Percentiles rank a stretch among this genome's conserved stretches.
Evolutionary conservation across 345 rosid genomes (phyloP).

Genomic region (Populus alba): DNA sequence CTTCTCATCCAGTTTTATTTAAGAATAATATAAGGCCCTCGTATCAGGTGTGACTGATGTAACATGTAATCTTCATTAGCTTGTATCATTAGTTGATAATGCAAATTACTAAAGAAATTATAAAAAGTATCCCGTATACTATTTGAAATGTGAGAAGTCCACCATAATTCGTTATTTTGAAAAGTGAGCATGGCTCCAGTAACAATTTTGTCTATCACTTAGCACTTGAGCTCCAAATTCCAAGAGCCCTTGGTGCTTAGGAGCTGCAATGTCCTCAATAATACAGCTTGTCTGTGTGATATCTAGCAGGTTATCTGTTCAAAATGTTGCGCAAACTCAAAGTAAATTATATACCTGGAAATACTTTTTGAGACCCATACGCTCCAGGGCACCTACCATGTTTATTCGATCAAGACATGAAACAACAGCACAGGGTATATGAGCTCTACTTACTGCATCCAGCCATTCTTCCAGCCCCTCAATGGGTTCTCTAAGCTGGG

Average conservation of each 20-base stretch:
- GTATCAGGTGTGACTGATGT: background rate
- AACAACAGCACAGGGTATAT: slow-evolving; percentile 93
- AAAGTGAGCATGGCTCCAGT: too few relatives aligned
- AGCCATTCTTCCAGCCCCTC: slow-evolving; percentile 88
- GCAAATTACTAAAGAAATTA: too few relatives aligned
- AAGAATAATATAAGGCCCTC: background rate
- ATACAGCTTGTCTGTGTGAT: too few relatives aligned
- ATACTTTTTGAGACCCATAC: slow-evolving; percentile 73
- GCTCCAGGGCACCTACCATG: slow-evolving; percentile 68
- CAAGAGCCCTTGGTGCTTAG: too few relatives aligned
- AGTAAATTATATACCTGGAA: slow-evolving; percentile 59
- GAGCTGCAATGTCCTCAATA: too few relatives aligned
- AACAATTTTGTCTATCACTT: too few relatives aligned
- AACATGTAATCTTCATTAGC: too few relatives aligned
- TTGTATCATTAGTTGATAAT: too few relatives aligned
- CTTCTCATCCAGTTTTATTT: background rate
- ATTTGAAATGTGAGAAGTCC: too few relatives aligned
- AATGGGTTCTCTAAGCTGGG: slow-evolving; percentile 63
- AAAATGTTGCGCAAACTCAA: background rate
- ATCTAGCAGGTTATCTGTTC: background rate
- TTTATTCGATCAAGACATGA: slow-evolving; percentile 78
- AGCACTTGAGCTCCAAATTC: too few relatives aligned
- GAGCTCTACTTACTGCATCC: slow-evolving; percentile 71
- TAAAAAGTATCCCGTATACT: too few relatives aligned
- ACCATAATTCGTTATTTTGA: too few relatives aligned